These are phyloP conservation scores for Actinomortierella wolfii DNA, from an alignment of 371 early-diverging fungal genomes.

Conservation along the genomic window DNA sequence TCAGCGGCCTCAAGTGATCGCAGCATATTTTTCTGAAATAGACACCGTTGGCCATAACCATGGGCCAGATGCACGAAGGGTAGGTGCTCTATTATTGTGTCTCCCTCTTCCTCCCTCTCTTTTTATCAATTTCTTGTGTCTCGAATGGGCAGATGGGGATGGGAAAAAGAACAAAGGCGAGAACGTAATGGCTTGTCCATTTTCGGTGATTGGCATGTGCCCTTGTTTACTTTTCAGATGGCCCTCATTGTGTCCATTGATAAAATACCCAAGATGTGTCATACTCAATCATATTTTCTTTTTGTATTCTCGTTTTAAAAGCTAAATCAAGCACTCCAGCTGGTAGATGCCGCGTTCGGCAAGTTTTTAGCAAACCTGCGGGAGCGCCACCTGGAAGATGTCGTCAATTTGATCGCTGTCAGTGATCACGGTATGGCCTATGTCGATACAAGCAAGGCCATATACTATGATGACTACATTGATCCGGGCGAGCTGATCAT, in stretches of 20 bases:
- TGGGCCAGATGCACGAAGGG: constrained; percentile 73
- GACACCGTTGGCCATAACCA: constrained; percentile 81
- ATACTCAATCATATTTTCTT: no score
- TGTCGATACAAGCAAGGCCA: constrained; percentile 52
- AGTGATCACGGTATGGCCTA: constrained; percentile 94
- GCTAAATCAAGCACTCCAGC: constrained; percentile 63
- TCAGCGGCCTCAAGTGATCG: constrained; percentile 76
- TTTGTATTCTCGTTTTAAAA: no score
- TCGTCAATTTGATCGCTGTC: constrained; percentile 81
- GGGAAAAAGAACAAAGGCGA: no score
- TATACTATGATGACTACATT: constrained; percentile 80
- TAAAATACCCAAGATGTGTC: no score
- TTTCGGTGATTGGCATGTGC: no score
- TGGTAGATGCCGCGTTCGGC: constrained; percentile 73
- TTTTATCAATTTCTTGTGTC: no score
- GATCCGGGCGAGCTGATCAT: constrained; percentile 49
- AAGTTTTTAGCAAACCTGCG: constrained; percentile 60
- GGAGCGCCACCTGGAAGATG: constrained; percentile 59
- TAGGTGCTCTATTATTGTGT: constrained; percentile 18
- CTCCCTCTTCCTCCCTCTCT: no score
- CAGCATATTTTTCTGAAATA: constrained; percentile 82
- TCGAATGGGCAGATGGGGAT: no score
- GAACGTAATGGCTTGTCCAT: no score
- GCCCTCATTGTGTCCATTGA: no score
- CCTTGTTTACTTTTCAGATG: no score